Evolutionary conservation across 768 basidiomycete species (phyloP).

Genomic region (Stropharia rugosoannulata): DNA sequence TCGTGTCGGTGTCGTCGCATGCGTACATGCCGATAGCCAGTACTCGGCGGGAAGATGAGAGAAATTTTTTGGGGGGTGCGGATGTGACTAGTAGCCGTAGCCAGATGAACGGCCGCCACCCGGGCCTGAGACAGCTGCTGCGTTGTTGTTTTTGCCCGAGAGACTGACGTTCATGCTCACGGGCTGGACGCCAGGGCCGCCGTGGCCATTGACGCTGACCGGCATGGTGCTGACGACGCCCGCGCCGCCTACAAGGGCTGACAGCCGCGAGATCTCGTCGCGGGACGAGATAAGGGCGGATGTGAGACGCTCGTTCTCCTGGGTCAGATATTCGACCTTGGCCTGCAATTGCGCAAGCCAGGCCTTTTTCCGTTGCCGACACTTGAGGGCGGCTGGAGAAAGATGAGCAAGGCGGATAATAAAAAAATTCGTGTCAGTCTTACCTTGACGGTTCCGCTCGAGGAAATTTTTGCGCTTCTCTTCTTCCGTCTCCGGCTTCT

Average conservation of each 20-base stretch:
- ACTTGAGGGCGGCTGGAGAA: conserved; percentile 87
- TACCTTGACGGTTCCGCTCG: conserved; percentile 97
- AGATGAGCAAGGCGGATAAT: neutral
- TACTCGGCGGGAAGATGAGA: neutral
- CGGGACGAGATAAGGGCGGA: conserved; percentile 83
- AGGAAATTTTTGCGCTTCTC: conserved; percentile 97
- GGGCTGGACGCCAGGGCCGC: conserved; percentile 36
- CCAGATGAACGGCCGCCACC: conserved; percentile 34
- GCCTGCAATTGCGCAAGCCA: conserved; percentile 93
- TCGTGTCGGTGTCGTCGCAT: conserved; percentile 5
- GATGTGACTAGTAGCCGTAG: conserved; percentile 32
- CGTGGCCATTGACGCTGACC: conserved; percentile 25
- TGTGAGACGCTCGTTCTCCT: conserved; percentile 93
- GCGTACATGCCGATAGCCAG: neutral
- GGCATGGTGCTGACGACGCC: conserved; percentile 46
- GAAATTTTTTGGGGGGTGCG: too few species aligned
- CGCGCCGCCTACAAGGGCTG: conserved; percentile 66
- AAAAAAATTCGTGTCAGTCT: conserved; percentile 13
- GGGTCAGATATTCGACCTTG: conserved; percentile 88
- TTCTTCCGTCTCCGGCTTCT: conserved; percentile 95
- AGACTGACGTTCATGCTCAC: conserved; percentile 48
- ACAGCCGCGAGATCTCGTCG: conserved; percentile 88
- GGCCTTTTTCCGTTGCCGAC: conserved; percentile 98
- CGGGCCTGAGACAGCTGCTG: conserved; percentile 28
- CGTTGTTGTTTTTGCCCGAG: conserved; percentile 24